Percentiles rank a stretch among this genome's conserved stretches.
Conservation (phyloP, 208 protist species). For the Herpetomonas samuelpessoai region DNA sequence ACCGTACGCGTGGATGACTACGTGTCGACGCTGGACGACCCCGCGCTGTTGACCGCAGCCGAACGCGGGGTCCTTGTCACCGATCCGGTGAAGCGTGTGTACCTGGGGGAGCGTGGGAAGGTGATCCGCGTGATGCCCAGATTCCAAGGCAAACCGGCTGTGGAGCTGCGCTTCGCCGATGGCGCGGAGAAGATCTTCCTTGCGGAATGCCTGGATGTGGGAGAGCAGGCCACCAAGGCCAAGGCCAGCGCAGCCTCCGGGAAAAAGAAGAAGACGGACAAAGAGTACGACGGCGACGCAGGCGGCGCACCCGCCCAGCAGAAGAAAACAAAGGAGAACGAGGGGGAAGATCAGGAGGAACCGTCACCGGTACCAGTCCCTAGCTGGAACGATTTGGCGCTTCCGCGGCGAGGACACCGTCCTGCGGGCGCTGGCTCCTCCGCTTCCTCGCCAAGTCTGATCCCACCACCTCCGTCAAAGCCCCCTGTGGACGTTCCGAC, state of each 20-base stretch:
- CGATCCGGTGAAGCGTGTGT: constrained; percentile 76
- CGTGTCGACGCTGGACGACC: constrained; percentile 62
- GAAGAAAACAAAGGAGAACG: not conserved
- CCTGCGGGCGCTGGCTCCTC: too few species aligned
- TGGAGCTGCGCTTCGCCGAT: constrained; percentile 84
- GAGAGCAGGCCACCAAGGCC: not conserved
- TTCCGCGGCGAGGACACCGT: constrained; percentile 7
- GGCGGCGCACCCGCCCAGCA: not conserved
- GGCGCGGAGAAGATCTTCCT: constrained; percentile 76
- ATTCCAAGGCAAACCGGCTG: constrained; percentile 76
- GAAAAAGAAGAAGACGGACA: too few species aligned
- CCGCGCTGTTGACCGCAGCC: constrained; percentile 23
- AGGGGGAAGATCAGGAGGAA: constrained; percentile 13
- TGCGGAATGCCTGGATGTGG: constrained; percentile 55
- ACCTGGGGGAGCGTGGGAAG: constrained; percentile 72
- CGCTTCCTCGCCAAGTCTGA: not conserved
- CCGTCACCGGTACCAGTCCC: constrained; percentile 19
- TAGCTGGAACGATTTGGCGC: constrained; percentile 20
- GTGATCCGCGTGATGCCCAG: constrained; percentile 55
- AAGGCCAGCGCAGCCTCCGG: not conserved
- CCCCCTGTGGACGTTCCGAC: not conserved
- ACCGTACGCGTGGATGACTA: constrained; percentile 46
- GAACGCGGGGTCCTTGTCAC: constrained; percentile 60
- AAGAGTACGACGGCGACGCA: too few species aligned
- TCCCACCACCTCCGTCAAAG: not conserved